Evolutionary conservation across 805 yeast species (phyloP), one percentile per base, ranked within the genome.

Genomic region (Starmerella floris): DNA sequence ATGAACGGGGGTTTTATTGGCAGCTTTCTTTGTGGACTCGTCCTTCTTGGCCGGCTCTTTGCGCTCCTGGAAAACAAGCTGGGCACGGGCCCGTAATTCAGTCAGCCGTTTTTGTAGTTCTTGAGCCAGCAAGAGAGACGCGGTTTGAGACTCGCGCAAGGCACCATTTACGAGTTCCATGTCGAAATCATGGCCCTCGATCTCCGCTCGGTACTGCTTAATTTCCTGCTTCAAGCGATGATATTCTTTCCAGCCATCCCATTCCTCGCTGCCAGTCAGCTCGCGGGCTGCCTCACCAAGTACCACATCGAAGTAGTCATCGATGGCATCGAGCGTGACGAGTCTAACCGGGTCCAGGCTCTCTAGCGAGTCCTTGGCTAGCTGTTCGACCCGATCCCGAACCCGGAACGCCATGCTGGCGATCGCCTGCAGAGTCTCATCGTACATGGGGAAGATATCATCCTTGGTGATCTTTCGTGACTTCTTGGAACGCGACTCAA

Each of bases 311-410:
- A 55, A 52, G 44, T 45, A 51, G 41, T 54, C 58, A 39, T 55
- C 57, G 26, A 54, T 38, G 4, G 57, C 54, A 19, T 54, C 62
- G 6, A 55, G 49, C 1, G 57, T 55, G 9, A 49, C 53, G 38
- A 41, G 32, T 22, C 59, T 53, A n/a, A 48, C 38, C 16, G 50
- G 43, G 20, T 40, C 51, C 5, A 50, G 43, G 10, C 39, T 42
- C 30, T 40, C 48, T 6, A 49, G 46, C 4, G 48, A 51, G 6
- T 46, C 49, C 4, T 44, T 47, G 22, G 59, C 61, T 26, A 53
- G 51, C 45, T 41, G 43, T 49, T 48, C 51, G 27, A 51, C 56
- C n/a, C 51, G 45, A 15, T 36, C 47, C 10, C 54, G 50, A 8
- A 55, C 59, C n/a, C 34, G 37, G 32, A 46, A 37, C 31, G 56